phyloP scores from a whole-genome alignment of 176 grass and related monocot genomes.

The Canna indica region DNA sequence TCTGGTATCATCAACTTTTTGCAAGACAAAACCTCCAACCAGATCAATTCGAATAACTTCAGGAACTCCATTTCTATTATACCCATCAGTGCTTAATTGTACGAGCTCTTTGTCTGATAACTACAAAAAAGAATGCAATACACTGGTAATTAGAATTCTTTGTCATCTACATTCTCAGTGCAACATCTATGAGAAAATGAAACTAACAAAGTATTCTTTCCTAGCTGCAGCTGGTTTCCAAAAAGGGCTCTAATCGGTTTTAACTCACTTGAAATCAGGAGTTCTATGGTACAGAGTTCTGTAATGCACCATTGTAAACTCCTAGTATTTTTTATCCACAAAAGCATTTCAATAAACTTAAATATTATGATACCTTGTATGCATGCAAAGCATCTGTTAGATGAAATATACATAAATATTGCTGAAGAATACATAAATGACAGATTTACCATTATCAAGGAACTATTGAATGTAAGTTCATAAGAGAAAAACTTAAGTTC shows the following conservation, averaged over 20 bases:
- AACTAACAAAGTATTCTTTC: neutral
- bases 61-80: slow-evolving; percentile 60
- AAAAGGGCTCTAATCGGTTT: neutral
- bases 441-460: slow-evolving; percentile 13
- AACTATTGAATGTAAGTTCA: slow-evolving; percentile 7
- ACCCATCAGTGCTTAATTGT: slow-evolving; percentile 55
- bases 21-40: slow-evolving; percentile 82
- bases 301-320: neutral
- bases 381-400: too few relatives aligned
- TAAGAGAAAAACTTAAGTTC: neutral
- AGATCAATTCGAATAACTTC: slow-evolving; percentile 73
- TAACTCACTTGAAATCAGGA: neutral
- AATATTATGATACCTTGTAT: neutral
- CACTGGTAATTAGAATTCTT: neutral
- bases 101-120: slow-evolving; percentile 42
- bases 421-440: neutral
- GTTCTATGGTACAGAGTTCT: neutral
- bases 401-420: neutral
- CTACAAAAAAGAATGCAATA: slow-evolving; percentile 37
- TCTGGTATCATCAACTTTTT: slow-evolving; percentile 57
- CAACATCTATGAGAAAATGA: neutral
- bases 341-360: neutral
- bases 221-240: slow-evolving; percentile 4
- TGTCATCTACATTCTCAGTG: neutral
- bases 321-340: neutral